Evolutionary conservation across 2,329 filamentous ascomycete species (phyloP), one percentile per base, ranked within the genome.

Genomic region (Gaeumannomyces tritici): DNA sequence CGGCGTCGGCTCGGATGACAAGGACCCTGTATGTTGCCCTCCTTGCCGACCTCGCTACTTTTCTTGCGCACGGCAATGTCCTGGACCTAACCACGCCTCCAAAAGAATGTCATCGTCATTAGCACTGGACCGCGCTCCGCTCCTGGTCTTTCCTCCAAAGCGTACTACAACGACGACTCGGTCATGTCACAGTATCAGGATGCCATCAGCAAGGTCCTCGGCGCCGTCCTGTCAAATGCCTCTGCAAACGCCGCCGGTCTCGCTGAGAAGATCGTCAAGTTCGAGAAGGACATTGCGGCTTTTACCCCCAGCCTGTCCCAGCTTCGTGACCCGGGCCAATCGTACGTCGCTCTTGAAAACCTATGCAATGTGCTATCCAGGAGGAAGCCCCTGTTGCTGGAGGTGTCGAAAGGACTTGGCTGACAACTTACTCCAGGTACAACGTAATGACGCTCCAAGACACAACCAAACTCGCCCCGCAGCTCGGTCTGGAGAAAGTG

Each of bases 261-360:
- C 8, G 60, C 60, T 13, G 68, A 77, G 64, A 73, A 77, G 60
- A 72, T 85, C 55, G 76, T 86, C n/a, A 74, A 80, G 2, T 77
- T 89, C 26, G 86, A 88, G 69, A 83, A 81, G 69, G 83, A 83
- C 66, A 78, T 89, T 60, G 86, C 86, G 4, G 75, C 79, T 60
- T 79, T 81, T 47, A 83, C 83, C 5, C 84, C 85, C n/a, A 61
- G 60, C 11, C 18, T 61, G 54, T 35, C 51, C 31, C 9, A 56
- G n/a, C 54, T 61, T 24, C 42, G 59, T 21, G 59, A 61, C 29
- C 42, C 42, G 21, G 42, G 6, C 18, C 42, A 51, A 51, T 51
- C 42, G 42, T 51, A 51, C 11, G 42, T 51, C 21, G 21, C n/a
- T 18, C 8, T 51, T 51, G 42, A 51, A 9, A 51, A 4, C n/a